phyloP scores from a whole-genome alignment of 441 rosid species.

The Eutrema salsugineum region DNA sequence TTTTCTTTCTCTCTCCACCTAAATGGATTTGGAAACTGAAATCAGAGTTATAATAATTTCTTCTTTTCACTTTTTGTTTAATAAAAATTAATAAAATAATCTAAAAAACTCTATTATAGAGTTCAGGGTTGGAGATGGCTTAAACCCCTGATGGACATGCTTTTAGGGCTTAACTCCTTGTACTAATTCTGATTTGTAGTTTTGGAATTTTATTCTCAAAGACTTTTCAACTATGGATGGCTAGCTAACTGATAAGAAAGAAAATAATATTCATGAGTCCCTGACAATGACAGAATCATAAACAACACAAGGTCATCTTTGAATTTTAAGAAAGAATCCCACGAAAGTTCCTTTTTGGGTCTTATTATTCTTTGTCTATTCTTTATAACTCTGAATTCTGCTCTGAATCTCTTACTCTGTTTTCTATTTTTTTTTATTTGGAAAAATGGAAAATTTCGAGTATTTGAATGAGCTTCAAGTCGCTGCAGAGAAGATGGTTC shows the following conservation, averaged over 20 bases:
- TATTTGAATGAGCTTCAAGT: not conserved
- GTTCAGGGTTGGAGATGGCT: too few species aligned
- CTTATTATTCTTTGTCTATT: not conserved
- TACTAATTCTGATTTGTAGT: too few species aligned
- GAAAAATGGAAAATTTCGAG: not conserved
- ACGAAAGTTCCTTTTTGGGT: not conserved
- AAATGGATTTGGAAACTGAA: too few species aligned
- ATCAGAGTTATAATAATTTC: too few species aligned
- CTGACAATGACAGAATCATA: not conserved
- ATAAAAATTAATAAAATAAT: too few species aligned
- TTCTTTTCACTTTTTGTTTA: too few species aligned
- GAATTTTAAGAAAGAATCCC: not conserved
- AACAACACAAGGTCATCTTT: not conserved
- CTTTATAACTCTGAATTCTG: not conserved
- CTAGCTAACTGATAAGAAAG: not conserved
- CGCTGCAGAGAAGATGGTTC: not conserved
- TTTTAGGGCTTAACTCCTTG: too few species aligned
- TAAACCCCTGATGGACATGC: too few species aligned
- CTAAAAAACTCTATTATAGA: too few species aligned
- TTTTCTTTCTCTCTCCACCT: too few species aligned
- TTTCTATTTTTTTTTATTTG: not conserved
- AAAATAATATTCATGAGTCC: not conserved
- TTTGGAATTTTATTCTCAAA: not conserved
- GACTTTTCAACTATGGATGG: not conserved
- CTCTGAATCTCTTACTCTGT: not conserved